Conservation (phyloP, 1,139 yeast species). For the Hansenula lynferdii region DNA sequence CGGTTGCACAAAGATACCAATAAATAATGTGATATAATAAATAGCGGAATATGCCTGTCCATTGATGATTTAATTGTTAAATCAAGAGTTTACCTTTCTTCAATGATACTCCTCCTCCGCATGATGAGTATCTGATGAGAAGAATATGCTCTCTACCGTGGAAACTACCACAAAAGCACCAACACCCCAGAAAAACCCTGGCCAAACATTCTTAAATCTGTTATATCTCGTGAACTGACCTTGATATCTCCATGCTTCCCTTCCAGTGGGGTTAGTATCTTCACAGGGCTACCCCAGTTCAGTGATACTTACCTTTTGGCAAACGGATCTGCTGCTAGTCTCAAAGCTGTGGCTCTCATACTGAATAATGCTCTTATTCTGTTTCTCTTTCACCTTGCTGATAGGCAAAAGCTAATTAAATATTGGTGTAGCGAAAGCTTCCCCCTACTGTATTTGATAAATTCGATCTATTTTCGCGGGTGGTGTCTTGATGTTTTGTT, state of each 20-base stretch:
- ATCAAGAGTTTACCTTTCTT: neutral
- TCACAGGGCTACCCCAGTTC: constrained; percentile 2
- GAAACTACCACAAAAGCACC: constrained; percentile 69
- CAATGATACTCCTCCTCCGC: constrained; percentile 6
- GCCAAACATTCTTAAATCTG: constrained; percentile 71
- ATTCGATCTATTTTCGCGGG: too few species aligned
- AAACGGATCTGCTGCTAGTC: constrained; percentile 36
- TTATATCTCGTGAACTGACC: constrained; percentile 74
- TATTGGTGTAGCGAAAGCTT: too few species aligned
- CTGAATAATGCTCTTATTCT: too few species aligned
- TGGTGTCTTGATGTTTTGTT: neutral
- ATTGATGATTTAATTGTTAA: too few species aligned
- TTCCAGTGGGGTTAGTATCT: constrained; percentile 26
- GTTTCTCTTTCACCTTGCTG: too few species aligned
- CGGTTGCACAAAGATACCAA: neutral
- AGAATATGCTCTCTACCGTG: constrained; percentile 29
- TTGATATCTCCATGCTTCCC: constrained; percentile 92
- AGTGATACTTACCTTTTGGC: constrained; percentile 36
- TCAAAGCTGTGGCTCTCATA: constrained; percentile 3
- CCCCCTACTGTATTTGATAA: too few species aligned
- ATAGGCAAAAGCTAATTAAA: too few species aligned
- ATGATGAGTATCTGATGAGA: constrained; percentile 1
- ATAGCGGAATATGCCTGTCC: too few species aligned
- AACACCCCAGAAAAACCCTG: constrained; percentile 78
- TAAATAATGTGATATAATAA: too few species aligned